These are phyloP conservation scores for Filobasidium floriforme DNA, from an alignment of 768 basidiomycete species.

Conservation along the genomic window DNA sequence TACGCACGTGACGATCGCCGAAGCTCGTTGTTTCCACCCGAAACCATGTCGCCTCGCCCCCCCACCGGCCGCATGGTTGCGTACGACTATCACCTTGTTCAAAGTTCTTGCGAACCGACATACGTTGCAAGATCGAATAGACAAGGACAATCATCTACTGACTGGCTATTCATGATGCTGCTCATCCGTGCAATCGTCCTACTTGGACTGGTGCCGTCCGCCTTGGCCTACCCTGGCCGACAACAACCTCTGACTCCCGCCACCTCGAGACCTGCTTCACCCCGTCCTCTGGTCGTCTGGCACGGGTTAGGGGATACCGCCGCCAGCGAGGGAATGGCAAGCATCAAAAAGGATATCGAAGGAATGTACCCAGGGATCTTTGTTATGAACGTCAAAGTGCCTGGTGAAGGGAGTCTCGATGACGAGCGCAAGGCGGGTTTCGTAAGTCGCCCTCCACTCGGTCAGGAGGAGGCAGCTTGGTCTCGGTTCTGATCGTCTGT, in stretches of 20 bases:
- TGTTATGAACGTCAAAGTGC: slow-evolving; percentile 44
- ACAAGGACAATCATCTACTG: too few relatives aligned
- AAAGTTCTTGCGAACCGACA: too few relatives aligned
- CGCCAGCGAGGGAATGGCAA: slow-evolving; percentile 40
- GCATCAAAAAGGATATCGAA: slow-evolving; percentile 41
- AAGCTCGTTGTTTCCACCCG: too few relatives aligned
- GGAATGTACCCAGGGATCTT: slow-evolving; percentile 38
- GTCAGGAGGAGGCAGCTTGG: not conserved
- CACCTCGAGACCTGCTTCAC: not conserved
- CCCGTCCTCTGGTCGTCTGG: slow-evolving; percentile 42
- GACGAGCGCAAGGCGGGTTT: slow-evolving; percentile 45
- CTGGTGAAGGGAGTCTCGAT: slow-evolving; percentile 32
- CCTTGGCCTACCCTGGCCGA: too few relatives aligned
- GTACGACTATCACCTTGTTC: too few relatives aligned
- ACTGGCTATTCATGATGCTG: too few relatives aligned
- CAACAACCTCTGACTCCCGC: not conserved
- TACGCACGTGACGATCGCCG: too few relatives aligned
- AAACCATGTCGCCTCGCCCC: too few relatives aligned
- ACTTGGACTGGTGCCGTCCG: too few relatives aligned
- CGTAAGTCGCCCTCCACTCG: slow-evolving; percentile 16
- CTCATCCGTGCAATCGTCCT: too few relatives aligned
- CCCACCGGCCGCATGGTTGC: too few relatives aligned
- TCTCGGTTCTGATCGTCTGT: not conserved
- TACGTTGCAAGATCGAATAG: too few relatives aligned
- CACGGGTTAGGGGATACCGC: slow-evolving; percentile 49